phyloP scores from a whole-genome alignment of 2,329 filamentous ascomycete genomes.

The Talaromyces verruculosus region DNA sequence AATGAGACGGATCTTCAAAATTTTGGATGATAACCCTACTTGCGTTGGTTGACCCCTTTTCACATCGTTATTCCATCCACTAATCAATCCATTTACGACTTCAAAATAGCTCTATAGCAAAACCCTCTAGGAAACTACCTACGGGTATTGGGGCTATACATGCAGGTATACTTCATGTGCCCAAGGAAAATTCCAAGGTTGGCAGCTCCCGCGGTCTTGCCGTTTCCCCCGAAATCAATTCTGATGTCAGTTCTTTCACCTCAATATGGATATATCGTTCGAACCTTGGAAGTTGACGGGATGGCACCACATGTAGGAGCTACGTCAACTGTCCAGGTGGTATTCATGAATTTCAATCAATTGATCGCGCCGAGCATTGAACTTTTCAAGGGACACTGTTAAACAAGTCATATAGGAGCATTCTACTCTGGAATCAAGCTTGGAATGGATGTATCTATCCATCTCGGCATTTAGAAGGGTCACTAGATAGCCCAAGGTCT shows the following conservation, averaged over 20 bases:
- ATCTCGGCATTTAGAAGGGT: not conserved
- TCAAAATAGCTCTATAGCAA: not conserved
- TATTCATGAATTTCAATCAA: no score
- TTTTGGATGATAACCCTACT: not conserved
- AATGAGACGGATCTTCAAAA: no score
- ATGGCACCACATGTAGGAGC: no score
- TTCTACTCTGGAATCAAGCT: no score
- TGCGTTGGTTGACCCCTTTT: no score
- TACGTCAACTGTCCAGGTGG: no score
- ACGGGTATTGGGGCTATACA: not conserved
- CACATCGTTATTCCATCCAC: no score
- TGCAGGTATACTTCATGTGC: not conserved
- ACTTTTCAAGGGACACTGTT: not conserved
- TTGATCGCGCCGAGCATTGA: not conserved
- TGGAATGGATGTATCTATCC: no score
- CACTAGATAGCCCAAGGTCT: not conserved
- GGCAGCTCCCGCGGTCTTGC: not conserved
- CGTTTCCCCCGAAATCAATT: not conserved
- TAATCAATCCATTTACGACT: not conserved
- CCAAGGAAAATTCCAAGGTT: not conserved
- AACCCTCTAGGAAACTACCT: not conserved
- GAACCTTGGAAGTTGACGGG: not conserved
- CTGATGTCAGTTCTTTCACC: not conserved
- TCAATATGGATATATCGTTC: not conserved
- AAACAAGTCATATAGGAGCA: not conserved